A percentile compares a stretch with the other conserved stretches of the same genome.
phyloP scores from a whole-genome alignment of 257 asterid genomes.

The Capsicum chinense region DNA sequence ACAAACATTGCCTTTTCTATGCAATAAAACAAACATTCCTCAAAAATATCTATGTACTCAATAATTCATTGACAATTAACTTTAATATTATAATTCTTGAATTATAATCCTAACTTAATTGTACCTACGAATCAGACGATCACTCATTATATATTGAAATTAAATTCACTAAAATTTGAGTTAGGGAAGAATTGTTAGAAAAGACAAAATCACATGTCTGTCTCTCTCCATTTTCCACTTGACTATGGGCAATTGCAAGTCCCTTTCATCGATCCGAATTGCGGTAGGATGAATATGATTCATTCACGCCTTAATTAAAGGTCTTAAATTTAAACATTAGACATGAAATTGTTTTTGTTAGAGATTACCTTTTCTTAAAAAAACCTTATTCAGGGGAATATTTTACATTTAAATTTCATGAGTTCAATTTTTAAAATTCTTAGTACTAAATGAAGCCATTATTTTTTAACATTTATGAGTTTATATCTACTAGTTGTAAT shows the following conservation, averaged over 20 bases:
- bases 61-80: not conserved
- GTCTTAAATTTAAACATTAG: too few species aligned
- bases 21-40: not conserved
- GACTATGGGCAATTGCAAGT: not conserved
- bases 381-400: too few species aligned
- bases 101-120: not conserved
- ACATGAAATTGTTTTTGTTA: too few species aligned
- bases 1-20: not conserved
- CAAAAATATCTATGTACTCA: not conserved
- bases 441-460: too few species aligned
- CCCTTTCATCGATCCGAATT: not conserved
- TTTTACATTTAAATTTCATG: too few species aligned
- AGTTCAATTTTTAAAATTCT: too few species aligned
- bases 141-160: not conserved
- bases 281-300: not conserved
- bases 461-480: too few species aligned
- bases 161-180: not conserved
- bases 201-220: slow-evolving; percentile 27
- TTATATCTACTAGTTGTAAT: too few species aligned
- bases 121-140: not conserved
- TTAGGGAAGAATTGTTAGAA: not conserved
- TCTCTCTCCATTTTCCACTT: slow-evolving; percentile 18
- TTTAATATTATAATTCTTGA: not conserved
- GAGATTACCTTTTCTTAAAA: too few species aligned
- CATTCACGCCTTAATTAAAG: too few species aligned